These are phyloP conservation scores for Yamadazyma atlantica DNA, from an alignment of 1,139 yeast genomes.

Conservation along the genomic window DNA sequence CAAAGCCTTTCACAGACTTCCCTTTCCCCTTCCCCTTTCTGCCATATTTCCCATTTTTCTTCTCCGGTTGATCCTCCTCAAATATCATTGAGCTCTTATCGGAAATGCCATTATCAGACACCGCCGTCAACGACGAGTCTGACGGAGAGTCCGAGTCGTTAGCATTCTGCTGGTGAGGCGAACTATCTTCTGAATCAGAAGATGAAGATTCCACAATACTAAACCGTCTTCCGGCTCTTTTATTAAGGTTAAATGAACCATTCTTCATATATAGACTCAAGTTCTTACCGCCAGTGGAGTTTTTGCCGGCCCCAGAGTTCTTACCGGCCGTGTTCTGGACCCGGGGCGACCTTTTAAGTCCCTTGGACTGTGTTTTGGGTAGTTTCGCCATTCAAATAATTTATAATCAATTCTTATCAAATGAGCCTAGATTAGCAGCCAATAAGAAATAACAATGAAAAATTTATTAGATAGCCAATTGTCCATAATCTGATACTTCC, in stretches of 20 bases:
- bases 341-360: conserved; percentile 3
- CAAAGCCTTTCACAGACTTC: conserved; percentile 14
- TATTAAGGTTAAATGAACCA: conserved; percentile 8
- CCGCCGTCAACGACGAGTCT: conserved; percentile 43
- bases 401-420: too few relatives aligned
- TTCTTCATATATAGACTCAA: conserved; percentile 25
- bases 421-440: not conserved
- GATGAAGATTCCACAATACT: conserved; percentile 43
- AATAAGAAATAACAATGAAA: not conserved
- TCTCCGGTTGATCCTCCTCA: conserved; percentile 4
- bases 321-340: conserved; percentile 1
- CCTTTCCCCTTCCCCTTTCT: conserved; percentile 17
- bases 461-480: not conserved
- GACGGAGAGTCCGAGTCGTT: conserved; percentile 21
- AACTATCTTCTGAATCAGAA: conserved; percentile 27
- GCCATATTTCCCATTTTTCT: not conserved
- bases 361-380: too few relatives aligned
- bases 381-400: conserved; percentile 5
- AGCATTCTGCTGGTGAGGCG: conserved; percentile 10
- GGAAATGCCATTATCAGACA: conserved; percentile 32
- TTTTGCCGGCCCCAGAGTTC: conserved; percentile 5
- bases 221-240: conserved; percentile 28
- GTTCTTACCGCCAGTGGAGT: conserved; percentile 34
- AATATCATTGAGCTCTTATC: conserved; percentile 13
- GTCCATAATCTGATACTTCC: not conserved